Evolutionary conservation across 2,329 filamentous ascomycete genomes (phyloP).

Genomic region (Ceratocystis colombiana): DNA sequence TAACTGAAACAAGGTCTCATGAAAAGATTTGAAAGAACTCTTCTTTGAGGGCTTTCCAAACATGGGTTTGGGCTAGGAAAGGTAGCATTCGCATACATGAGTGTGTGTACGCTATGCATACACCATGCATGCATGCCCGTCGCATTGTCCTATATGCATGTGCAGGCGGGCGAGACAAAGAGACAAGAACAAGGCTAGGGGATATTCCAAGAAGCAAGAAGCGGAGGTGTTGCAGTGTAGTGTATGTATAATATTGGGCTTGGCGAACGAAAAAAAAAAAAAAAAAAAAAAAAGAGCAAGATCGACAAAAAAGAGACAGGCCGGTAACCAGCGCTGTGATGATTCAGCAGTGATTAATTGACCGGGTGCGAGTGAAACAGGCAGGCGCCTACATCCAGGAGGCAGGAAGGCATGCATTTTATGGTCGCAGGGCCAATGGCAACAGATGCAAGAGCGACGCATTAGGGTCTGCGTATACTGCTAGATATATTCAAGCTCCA

Average conservation of each 20-base stretch:
- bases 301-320: not conserved
- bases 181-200: slow-evolving; percentile 4
- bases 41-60: slow-evolving; percentile 3
- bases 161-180: not conserved
- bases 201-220: not conserved
- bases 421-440: too few relatives aligned
- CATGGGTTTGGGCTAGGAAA: not conserved
- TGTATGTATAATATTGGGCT: not conserved
- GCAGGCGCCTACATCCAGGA: too few relatives aligned
- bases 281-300: not conserved
- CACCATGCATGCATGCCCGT: slow-evolving; percentile 7
- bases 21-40: slow-evolving; percentile 10
- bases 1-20: slow-evolving; percentile 5
- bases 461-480: too few relatives aligned
- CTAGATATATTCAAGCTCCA: too few relatives aligned
- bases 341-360: not conserved
- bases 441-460: too few relatives aligned
- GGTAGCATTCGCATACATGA: slow-evolving; percentile 3
- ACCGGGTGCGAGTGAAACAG: not conserved
- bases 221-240: not conserved
- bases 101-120: not conserved
- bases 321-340: not conserved
- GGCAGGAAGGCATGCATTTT: too few relatives aligned
- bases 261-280: not conserved
- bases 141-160: not conserved